These are phyloP conservation scores for Xerocomellus amylosporus DNA, from an alignment of 768 basidiomycete genomes.

Conservation along the genomic window DNA sequence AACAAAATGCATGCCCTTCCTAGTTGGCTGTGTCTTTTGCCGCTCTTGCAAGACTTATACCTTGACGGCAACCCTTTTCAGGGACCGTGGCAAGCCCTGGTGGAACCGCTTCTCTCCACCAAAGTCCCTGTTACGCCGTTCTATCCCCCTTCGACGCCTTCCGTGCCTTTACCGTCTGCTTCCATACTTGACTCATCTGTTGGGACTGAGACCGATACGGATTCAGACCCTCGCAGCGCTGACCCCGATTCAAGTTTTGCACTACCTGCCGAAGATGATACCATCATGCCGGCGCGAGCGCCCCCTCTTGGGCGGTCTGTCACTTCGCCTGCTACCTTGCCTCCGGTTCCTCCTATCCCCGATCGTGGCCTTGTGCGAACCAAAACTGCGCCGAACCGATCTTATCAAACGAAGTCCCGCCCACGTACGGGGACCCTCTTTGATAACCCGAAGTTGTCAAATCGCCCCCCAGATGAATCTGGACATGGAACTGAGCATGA, in stretches of 20 bases:
- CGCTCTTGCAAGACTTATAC: slow-evolving; percentile 77
- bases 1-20: slow-evolving; percentile 89
- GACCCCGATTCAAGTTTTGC: slow-evolving; percentile 31
- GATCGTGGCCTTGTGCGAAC: slow-evolving; percentile 61
- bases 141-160: slow-evolving; percentile 66
- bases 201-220: slow-evolving; percentile 47
- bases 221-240: slow-evolving; percentile 50
- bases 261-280: slow-evolving; percentile 58
- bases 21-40: slow-evolving; percentile 92
- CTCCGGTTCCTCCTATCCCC: slow-evolving; percentile 18
- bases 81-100: slow-evolving; percentile 86
- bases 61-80: slow-evolving; percentile 98
- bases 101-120: slow-evolving; percentile 77
- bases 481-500: slow-evolving; percentile 53
- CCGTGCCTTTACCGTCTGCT: slow-evolving; percentile 50
- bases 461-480: slow-evolving; percentile 37
- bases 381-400: slow-evolving; percentile 66
- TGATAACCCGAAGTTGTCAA: slow-evolving; percentile 20
- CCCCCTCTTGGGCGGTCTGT: slow-evolving; percentile 51
- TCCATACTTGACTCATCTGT: slow-evolving; percentile 45
- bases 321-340: slow-evolving; percentile 45
- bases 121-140: slow-evolving; percentile 57
- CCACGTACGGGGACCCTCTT: slow-evolving; percentile 31
- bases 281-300: slow-evolving; percentile 63
- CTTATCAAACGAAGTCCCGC: slow-evolving; percentile 46